Evolutionary conservation across 2,329 filamentous ascomycete genomes (phyloP).

Genomic region (Penicillium occitanis): DNA sequence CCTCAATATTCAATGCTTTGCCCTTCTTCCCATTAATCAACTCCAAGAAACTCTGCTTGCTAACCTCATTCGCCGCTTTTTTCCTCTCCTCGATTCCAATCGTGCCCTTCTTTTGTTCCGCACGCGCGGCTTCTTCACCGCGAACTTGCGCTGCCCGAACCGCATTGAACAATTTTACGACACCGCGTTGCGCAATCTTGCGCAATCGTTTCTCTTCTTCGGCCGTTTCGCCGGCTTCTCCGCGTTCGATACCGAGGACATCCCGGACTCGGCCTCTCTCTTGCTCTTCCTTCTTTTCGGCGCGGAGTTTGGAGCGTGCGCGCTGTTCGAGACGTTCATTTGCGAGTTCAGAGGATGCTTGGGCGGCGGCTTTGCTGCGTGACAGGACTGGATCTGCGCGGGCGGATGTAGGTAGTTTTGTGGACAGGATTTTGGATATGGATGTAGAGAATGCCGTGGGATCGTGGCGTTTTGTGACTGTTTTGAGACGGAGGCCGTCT

Average conservation of each 20-base stretch:
- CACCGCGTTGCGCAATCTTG: constrained; percentile 88
- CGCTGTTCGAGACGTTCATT: constrained; percentile 79
- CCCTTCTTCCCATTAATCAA: constrained; percentile 66
- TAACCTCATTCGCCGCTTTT: constrained; percentile 92
- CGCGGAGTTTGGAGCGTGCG: constrained; percentile 73
- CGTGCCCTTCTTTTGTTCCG: constrained; percentile 67
- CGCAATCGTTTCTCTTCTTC: constrained; percentile 77
- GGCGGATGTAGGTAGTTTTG: constrained; percentile 79
- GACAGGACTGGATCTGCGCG: constrained; percentile 89
- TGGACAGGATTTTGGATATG: constrained; percentile 86
- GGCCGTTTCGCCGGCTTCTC: constrained; percentile 53
- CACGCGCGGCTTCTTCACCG: constrained; percentile 70
- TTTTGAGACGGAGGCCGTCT: constrained; percentile 41
- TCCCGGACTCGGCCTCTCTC: constrained; percentile 89
- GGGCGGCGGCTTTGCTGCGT: constrained; percentile 71
- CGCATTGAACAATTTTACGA: constrained; percentile 95
- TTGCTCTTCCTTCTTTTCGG: constrained; percentile 73
- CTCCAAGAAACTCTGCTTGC: constrained; percentile 89
- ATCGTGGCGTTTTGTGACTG: constrained; percentile 75
- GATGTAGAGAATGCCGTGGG: constrained; percentile 87
- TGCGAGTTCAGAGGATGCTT: constrained; percentile 68
- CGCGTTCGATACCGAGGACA: constrained; percentile 66
- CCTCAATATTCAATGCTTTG: constrained; percentile 49
- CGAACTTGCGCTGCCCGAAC: constrained; percentile 90
- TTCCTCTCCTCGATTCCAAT: constrained; percentile 77